These are phyloP conservation scores for Lachnellula arida DNA, from an alignment of 2,329 filamentous ascomycete genomes.

Conservation along the genomic window DNA sequence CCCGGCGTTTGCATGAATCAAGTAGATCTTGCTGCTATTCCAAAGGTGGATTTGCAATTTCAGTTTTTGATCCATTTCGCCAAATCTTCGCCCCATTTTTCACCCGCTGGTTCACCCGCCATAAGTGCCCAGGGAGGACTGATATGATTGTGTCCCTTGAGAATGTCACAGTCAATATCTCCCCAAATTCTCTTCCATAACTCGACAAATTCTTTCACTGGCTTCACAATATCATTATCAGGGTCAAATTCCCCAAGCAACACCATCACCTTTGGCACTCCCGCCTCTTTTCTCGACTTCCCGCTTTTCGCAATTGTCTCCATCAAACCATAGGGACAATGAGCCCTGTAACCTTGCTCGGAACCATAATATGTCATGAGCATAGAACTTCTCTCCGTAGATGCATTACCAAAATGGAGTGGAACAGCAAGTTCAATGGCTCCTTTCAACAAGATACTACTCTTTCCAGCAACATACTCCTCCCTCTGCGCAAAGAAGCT, in stretches of 20 bases:
- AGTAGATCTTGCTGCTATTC: background rate
- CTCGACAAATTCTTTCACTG: conserved; percentile 25
- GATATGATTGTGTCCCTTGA: conserved; percentile 31
- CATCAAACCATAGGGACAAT: conserved; percentile 16
- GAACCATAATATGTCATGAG: conserved; percentile 23
- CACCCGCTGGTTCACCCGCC: conserved; percentile 25
- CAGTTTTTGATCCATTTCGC: conserved; percentile 25
- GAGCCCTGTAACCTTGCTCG: conserved; percentile 4
- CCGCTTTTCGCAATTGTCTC: background rate
- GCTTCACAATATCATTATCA: conserved; percentile 25
- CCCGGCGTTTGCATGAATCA: background rate
- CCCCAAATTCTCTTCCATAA: conserved; percentile 24
- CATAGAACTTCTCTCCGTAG: conserved; percentile 14
- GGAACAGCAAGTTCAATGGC: conserved; percentile 22
- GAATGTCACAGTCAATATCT: conserved; percentile 14
- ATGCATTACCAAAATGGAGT: conserved; percentile 18
- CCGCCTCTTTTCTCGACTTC: conserved; percentile 6
- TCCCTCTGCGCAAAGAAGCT: conserved; percentile 21
- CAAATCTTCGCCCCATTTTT: conserved; percentile 28
- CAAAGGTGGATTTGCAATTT: background rate
- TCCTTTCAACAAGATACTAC: conserved; percentile 19
- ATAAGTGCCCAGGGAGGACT: conserved; percentile 24
- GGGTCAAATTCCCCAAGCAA: conserved; percentile 28
- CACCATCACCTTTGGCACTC: conserved; percentile 20
- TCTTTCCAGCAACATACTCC: conserved; percentile 3